phyloP scores from a whole-genome alignment of 257 asterid genomes.

The Asclepias syriaca region DNA sequence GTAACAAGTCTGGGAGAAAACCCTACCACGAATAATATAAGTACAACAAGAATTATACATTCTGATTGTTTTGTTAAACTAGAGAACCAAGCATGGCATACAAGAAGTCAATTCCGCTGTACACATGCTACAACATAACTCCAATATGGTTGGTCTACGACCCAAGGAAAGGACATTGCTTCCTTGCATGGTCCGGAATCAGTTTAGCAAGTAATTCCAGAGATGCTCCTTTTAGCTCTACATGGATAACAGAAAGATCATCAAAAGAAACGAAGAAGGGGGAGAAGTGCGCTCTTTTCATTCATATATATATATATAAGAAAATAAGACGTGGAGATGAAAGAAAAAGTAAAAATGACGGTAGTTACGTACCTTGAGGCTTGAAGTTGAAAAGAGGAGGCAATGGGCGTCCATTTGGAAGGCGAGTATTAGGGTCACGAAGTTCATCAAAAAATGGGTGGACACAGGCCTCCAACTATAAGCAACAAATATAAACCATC shows the following conservation, averaged over 20 bases:
- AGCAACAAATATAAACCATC: background rate
- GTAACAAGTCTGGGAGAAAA: background rate
- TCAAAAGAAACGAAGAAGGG: background rate
- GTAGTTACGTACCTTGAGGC: conserved; percentile 43
- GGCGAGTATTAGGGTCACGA: conserved; percentile 49
- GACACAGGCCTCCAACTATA: conserved; percentile 62
- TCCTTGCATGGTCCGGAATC: conserved; percentile 72
- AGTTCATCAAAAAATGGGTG: conserved; percentile 76
- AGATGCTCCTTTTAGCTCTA: conserved; percentile 77
- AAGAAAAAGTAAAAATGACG: background rate
- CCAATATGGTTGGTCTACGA: conserved; percentile 21
- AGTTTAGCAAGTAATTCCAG: conserved; percentile 53
- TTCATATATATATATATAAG: background rate
- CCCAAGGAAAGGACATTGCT: conserved; percentile 43
- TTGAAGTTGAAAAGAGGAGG: conserved; percentile 74
- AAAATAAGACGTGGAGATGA: background rate
- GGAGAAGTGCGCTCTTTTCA: background rate
- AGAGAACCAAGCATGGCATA: conserved; percentile 9
- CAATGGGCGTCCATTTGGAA: conserved; percentile 69
- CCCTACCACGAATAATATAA: background rate
- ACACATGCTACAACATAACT: conserved; percentile 23
- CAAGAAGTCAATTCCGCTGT: conserved; percentile 10
- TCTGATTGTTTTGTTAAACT: conserved; percentile 6
- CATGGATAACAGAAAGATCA: background rate
- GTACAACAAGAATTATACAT: background rate